Conservation (phyloP, 345 rosid species). For the Aquilaria yunnanensis region DNA sequence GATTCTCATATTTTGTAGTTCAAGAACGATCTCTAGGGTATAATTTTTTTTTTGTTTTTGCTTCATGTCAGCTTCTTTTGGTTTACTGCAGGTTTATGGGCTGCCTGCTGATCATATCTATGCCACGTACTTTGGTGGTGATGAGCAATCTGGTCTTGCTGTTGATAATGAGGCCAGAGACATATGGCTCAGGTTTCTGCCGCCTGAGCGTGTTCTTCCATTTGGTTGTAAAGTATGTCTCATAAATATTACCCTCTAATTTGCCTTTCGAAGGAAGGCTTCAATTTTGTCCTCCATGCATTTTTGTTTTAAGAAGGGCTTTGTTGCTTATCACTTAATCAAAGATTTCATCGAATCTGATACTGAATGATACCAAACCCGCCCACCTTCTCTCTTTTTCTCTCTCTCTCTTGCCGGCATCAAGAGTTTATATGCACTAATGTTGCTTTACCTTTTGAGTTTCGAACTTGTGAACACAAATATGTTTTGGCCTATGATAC, state of each 20-base stretch:
- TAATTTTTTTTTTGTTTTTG: background rate
- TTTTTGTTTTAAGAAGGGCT: constrained; percentile 2
- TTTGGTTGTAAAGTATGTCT: constrained; percentile 84
- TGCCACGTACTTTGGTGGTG: constrained; percentile 99
- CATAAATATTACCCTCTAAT: background rate
- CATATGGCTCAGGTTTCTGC: constrained; percentile 77
- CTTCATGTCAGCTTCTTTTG: background rate
- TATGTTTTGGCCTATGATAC: too few relatives aligned
- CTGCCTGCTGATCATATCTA: constrained; percentile 74
- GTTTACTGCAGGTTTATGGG: constrained; percentile 53
- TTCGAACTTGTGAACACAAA: too few relatives aligned
- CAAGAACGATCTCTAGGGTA: background rate
- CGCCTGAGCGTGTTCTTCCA: constrained; percentile 71
- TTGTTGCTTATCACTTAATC: too few relatives aligned
- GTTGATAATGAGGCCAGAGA: constrained; percentile 89
- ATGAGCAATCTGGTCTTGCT: constrained; percentile 76
- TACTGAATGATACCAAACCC: too few relatives aligned
- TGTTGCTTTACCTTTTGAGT: too few relatives aligned
- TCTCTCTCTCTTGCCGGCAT: too few relatives aligned
- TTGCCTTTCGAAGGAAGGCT: background rate
- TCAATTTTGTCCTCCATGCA: background rate
- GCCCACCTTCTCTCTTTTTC: too few relatives aligned
- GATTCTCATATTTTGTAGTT: background rate
- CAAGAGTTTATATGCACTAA: too few relatives aligned
- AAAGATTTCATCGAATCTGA: too few relatives aligned